Conservation (phyloP, 2,329 filamentous ascomycete species). For the Sphaceloma murrayae region DNA sequence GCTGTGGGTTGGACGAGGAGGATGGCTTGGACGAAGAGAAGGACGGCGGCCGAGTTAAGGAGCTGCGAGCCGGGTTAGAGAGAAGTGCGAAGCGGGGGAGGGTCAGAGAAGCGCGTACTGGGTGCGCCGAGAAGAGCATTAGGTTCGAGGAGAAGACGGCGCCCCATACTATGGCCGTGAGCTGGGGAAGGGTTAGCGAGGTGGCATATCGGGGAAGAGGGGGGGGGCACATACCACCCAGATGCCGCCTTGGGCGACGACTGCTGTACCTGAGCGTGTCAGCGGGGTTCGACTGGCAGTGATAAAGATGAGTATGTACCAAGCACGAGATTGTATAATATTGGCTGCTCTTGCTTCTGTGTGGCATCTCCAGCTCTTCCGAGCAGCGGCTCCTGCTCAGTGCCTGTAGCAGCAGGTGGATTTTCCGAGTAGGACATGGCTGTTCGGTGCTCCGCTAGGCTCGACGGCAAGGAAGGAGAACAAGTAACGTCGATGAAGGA, state of each 20-base stretch:
- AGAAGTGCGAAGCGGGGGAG: background rate
- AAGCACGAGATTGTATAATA: slow-evolving; percentile 62
- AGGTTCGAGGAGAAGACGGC: slow-evolving; percentile 60
- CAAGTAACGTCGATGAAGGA: background rate
- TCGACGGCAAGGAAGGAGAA: background rate
- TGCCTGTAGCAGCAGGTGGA: slow-evolving; percentile 30
- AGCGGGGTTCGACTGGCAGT: slow-evolving; percentile 16
- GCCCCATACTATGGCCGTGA: slow-evolving; percentile 68
- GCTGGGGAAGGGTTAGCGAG: slow-evolving; percentile 30
- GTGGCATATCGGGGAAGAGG: background rate
- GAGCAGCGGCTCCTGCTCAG: slow-evolving; percentile 64
- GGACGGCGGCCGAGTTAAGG: slow-evolving; percentile 54
- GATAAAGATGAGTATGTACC: slow-evolving; percentile 41
- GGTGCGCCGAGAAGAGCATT: slow-evolving; percentile 81
- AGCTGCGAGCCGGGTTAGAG: slow-evolving; percentile 30
- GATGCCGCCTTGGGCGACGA: slow-evolving; percentile 68
- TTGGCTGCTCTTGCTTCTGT: slow-evolving; percentile 54
- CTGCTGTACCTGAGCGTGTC: slow-evolving; percentile 57
- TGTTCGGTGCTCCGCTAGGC: no score
- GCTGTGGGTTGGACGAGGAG: slow-evolving; percentile 82
- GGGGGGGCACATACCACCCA: slow-evolving; percentile 54
- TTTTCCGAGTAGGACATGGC: slow-evolving; percentile 50
- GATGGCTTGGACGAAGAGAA: slow-evolving; percentile 69
- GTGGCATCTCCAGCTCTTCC: slow-evolving; percentile 62
- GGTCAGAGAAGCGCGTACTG: slow-evolving; percentile 46